Percentiles rank a stretch among this genome's conserved stretches.
phyloP scores from a whole-genome alignment of 2,329 filamentous ascomycete species.

The Elsinoe fawcettii region DNA sequence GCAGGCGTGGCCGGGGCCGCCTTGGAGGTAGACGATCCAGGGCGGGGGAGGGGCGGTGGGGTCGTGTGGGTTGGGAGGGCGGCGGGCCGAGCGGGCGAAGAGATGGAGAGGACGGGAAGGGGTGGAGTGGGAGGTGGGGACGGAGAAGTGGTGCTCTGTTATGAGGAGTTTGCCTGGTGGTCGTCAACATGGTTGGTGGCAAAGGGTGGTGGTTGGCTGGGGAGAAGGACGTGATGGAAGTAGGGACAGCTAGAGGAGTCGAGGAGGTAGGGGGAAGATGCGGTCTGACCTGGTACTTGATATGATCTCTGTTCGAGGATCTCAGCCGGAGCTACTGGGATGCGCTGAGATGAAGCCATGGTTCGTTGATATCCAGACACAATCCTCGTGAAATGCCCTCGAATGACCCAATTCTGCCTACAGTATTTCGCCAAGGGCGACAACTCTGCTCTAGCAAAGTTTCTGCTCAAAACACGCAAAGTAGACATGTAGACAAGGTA shows the following conservation, averaged over 20 bases:
- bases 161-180: conserved; percentile 62
- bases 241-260: not conserved
- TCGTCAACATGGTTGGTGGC: not conserved
- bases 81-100: conserved; percentile 68
- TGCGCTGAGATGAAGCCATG: conserved; percentile 12
- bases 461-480: not conserved
- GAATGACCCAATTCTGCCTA: not conserved
- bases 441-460: not conserved
- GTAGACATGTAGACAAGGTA: not conserved
- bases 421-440: not conserved
- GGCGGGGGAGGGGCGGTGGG: conserved; percentile 42
- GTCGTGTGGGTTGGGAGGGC: conserved; percentile 55
- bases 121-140: conserved; percentile 69
- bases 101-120: conserved; percentile 55
- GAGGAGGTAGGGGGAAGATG: not conserved
- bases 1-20: conserved; percentile 76
- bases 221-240: not conserved
- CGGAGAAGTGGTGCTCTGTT: conserved; percentile 78
- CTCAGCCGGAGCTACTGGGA: conserved; percentile 35
- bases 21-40: conserved; percentile 68
- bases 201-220: not conserved
- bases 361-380: not conserved
- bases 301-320: conserved; percentile 40
- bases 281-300: conserved; percentile 35
- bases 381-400: no score